Evolutionary conservation across 2,329 filamentous ascomycete species (phyloP).

Genomic region (Arachnopeziza araneosa): DNA sequence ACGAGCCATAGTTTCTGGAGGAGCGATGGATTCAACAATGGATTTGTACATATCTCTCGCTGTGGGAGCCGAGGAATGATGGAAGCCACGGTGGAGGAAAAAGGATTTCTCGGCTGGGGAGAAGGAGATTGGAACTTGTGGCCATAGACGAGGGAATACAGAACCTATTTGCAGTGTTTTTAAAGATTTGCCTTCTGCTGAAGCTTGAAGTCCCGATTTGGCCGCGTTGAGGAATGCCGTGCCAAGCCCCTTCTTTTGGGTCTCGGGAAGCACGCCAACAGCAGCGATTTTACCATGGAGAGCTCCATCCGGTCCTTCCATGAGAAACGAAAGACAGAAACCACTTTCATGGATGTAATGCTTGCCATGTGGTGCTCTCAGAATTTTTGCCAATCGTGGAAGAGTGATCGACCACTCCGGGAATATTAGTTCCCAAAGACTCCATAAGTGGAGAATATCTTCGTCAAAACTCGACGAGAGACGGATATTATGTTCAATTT

Average conservation of each 20-base stretch:
- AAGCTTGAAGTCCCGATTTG: constrained; percentile 23
- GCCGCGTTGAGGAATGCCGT: constrained; percentile 31
- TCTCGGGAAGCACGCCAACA: constrained; percentile 32
- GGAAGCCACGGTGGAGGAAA: constrained; percentile 34
- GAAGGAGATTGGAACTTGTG: constrained; percentile 37
- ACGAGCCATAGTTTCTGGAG: constrained; percentile 32
- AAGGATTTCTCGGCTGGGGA: constrained; percentile 33
- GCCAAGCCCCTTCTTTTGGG: constrained; percentile 35
- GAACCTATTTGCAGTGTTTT: constrained; percentile 27
- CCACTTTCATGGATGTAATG: constrained; percentile 36
- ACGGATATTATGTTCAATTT: constrained; percentile 14
- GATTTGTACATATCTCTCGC: constrained; percentile 37
- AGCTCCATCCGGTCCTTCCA: constrained; percentile 19
- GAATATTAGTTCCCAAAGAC: constrained; percentile 34
- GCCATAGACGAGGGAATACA: constrained; percentile 41
- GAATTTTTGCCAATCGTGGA: constrained; percentile 25
- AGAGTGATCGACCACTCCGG: constrained; percentile 32
- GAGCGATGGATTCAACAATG: constrained; percentile 32
- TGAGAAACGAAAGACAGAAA: constrained; percentile 35
- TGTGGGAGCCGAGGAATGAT: constrained; percentile 15
- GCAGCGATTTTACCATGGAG: constrained; percentile 31
- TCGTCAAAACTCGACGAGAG: constrained; percentile 15
- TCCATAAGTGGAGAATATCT: constrained; percentile 30
- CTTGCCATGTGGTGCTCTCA: constrained; percentile 26
- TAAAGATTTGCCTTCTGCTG: constrained; percentile 23